Conservation (phyloP, 768 basidiomycete genomes). For the Phaeolepiota aurea region DNA sequence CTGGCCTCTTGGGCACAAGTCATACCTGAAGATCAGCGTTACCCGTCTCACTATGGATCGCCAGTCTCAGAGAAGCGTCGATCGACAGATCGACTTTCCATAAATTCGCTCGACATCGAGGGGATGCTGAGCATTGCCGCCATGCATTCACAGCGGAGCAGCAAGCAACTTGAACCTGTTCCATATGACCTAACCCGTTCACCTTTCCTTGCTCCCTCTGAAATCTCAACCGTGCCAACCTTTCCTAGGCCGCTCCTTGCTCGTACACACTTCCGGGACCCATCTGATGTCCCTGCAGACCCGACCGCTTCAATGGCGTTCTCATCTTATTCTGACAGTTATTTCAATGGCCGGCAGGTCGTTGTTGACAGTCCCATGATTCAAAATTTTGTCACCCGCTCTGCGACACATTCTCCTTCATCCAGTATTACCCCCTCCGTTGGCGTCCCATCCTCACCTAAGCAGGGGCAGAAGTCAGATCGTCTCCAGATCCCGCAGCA, state of each 20-base stretch:
- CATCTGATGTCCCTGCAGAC: conserved; percentile 22
- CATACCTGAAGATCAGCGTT: conserved; percentile 17
- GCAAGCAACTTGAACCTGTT: conserved; percentile 15
- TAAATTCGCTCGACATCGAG: conserved; percentile 39
- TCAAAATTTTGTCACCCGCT: neutral
- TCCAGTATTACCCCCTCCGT: neutral
- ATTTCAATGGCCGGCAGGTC: conserved; percentile 8
- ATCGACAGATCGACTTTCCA: conserved; percentile 16
- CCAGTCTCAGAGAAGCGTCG: conserved; percentile 6
- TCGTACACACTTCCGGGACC: conserved; percentile 17
- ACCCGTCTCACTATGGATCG: conserved; percentile 1
- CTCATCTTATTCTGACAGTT: conserved; percentile 18
- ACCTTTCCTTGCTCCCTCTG: conserved; percentile 8
- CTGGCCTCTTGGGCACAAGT: conserved; percentile 26
- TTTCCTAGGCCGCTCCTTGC: conserved; percentile 7
- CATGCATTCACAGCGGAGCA: conserved; percentile 20
- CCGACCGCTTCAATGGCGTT: conserved; percentile 15
- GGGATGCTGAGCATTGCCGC: conserved; percentile 47
- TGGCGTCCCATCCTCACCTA: neutral
- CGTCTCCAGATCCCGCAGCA: no score
- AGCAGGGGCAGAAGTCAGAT: neutral
- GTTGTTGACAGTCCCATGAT: neutral
- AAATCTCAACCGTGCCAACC: neutral
- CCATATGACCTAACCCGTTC: conserved; percentile 8
- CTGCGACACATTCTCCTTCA: neutral